These are phyloP conservation scores for Hymenoscyphus fructigenus DNA, from an alignment of 2,329 filamentous ascomycete genomes.

Conservation along the genomic window DNA sequence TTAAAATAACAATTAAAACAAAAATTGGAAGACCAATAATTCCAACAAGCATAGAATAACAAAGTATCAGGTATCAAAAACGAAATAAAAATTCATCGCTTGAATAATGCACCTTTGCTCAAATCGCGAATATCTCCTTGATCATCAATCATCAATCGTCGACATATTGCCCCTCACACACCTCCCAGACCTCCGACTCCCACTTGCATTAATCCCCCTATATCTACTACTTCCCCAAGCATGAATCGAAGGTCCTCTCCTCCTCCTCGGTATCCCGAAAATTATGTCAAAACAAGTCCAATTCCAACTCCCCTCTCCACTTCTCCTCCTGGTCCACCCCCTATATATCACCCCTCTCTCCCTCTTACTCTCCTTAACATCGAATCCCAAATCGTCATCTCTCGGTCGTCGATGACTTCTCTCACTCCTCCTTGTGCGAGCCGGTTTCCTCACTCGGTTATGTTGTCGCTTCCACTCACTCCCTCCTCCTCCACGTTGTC, in stretches of 20 bases:
- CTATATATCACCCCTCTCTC: background rate
- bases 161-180: background rate
- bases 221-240: background rate
- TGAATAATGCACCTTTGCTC: background rate
- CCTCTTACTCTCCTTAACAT: background rate
- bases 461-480: background rate
- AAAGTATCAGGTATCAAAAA: background rate
- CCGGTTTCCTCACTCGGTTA: background rate
- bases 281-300: background rate
- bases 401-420: background rate
- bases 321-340: background rate
- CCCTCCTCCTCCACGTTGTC: background rate
- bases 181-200: constrained; percentile 6
- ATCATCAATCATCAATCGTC: constrained; percentile 8
- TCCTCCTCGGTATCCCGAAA: background rate
- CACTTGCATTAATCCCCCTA: background rate
- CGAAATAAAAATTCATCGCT: background rate
- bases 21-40: background rate
- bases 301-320: background rate
- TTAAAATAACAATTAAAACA: background rate
- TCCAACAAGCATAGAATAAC: background rate
- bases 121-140: background rate
- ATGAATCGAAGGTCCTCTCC: background rate
- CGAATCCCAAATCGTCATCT: background rate
- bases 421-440: background rate